Evolutionary conservation across 306 rosid genomes (phyloP), one percentile per base, ranked within the genome.

Genomic region (Cucurbita pepo): DNA sequence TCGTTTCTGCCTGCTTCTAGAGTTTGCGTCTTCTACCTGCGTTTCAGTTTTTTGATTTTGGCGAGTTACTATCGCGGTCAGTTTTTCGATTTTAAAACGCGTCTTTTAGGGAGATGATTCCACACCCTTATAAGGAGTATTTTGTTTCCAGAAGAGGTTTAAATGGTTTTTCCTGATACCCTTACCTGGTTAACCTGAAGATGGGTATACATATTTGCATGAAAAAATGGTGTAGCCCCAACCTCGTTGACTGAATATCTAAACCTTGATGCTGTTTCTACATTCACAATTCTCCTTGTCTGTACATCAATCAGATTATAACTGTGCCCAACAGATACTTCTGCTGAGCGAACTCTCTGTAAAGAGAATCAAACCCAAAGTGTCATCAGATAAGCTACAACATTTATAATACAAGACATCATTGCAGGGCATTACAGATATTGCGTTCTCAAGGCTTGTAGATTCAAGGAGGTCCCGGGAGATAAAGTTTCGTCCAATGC

Each of bases 401-500:
- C 13, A 69, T 22, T 54, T 4, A 47, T 61, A 75, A 10, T 64
- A 67, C 47, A 75, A 80, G 58, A 71, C 65, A 65, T 67, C 79
- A 21, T 36, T 21, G 64, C 43, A 71, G 15, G 53, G 45, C 70
- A 84, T 76, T 75, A 89, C 97, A 69, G 19, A 71, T 64, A 89
- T 21, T 56, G 97, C 95, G 66, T 91, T 87, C 1, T 86, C 85
- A 19, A 94, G 85, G 84, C 87, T 76, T 34, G 83, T 75, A n/a
- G 95, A 88, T 88, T 90, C 95, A 52, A 90, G 96, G 77, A 90
- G 82, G 79, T 89, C 87, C 38, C 95, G 81, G 56, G 96, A 85
- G 62, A 94, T 62, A 74, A 94, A 89, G 86, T 91, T 94, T 48
- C 88, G 81, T 10, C 91, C 95, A 41, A 89, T 87, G n/a, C 88